Evolutionary conservation across 495 filamentous ascomycete genomes (phyloP), one percentile per base, ranked within the genome.

Genomic region (Physcia stellaris): DNA sequence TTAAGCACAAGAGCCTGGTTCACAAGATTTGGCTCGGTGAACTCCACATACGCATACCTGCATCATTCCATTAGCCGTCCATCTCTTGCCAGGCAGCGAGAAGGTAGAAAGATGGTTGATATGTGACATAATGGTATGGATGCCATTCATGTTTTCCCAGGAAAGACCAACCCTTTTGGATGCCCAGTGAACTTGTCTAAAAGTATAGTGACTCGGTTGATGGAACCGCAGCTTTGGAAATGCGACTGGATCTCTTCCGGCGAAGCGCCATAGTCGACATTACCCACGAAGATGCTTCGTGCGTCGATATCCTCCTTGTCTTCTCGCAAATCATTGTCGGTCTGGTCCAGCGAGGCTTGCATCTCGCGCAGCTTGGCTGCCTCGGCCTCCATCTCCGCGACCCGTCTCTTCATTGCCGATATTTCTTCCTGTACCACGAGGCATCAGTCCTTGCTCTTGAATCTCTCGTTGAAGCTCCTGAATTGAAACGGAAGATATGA

Each of bases 11-110:
- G 71, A 10, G 92, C 92, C 56, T 93, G 83, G 18, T 83, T 83
- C 39, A 99, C 87, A 22, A 94, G 69, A 56, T 77, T 84, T 21
- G 92, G 90, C 60, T 99, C 92, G 13, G 85, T 80, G 51, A 99
- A 99, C 59, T 99, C 92, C 40, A 99, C 92, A 60, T 99, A 99
- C 49, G 92, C 92, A 60, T 99, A 99, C 22, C 88, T 96, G 60
- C 51, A 55, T 53, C 13, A 27, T 48, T 42, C 48, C 48, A 62
- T 72, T 68, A 72, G 69, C 55, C 49, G 61, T 56, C 57, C 60
- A 44, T 60, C 62, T 68, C 61, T 68, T 70, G 66, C 66, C 65
- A 68, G 65, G 58, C 54, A 62, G 58, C 63, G 57, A 52, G 38
- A 37, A 34, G 24, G 33, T 24, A 19, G 5, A 16, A 31, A 40